phyloP scores from a whole-genome alignment of 2,329 filamentous ascomycete genomes.

The Anisogramma anomala region DNA sequence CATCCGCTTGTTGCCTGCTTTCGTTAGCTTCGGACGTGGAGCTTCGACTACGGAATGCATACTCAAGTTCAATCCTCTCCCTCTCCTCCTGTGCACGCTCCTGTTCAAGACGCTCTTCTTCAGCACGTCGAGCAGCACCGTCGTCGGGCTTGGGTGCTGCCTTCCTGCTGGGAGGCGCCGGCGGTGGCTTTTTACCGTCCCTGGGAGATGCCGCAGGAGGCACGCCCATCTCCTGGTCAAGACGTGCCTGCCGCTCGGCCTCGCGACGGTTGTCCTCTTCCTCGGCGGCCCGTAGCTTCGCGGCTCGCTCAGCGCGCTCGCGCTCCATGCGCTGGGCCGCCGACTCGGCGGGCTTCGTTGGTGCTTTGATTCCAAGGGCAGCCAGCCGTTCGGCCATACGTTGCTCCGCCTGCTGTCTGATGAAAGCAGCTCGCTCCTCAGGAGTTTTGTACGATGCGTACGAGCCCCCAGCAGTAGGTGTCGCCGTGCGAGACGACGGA shows the following conservation, averaged over 20 bases:
- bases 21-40: slow-evolving; percentile 19
- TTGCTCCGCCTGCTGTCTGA: slow-evolving; percentile 92
- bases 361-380: slow-evolving; percentile 80
- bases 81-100: slow-evolving; percentile 67
- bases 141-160: slow-evolving; percentile 50
- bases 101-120: slow-evolving; percentile 53
- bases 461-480: slow-evolving; percentile 45
- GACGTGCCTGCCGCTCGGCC: slow-evolving; percentile 69
- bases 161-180: slow-evolving; percentile 71
- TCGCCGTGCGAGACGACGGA: slow-evolving; percentile 43
- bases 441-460: slow-evolving; percentile 81
- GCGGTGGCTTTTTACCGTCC: slow-evolving; percentile 49
- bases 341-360: slow-evolving; percentile 67
- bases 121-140: slow-evolving; percentile 43
- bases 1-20: slow-evolving; percentile 56
- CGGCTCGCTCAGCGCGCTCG: slow-evolving; percentile 75
- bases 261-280: slow-evolving; percentile 88
- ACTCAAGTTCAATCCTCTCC: slow-evolving; percentile 71
- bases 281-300: slow-evolving; percentile 79
- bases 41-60: slow-evolving; percentile 34
- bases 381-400: slow-evolving; percentile 94
- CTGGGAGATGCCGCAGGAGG: slow-evolving; percentile 41
- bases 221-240: slow-evolving; percentile 63
- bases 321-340: slow-evolving; percentile 76
- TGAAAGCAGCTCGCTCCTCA: slow-evolving; percentile 88